Conservation (phyloP, 495 filamentous ascomycete genomes). For the Xylaria acuta region DNA sequence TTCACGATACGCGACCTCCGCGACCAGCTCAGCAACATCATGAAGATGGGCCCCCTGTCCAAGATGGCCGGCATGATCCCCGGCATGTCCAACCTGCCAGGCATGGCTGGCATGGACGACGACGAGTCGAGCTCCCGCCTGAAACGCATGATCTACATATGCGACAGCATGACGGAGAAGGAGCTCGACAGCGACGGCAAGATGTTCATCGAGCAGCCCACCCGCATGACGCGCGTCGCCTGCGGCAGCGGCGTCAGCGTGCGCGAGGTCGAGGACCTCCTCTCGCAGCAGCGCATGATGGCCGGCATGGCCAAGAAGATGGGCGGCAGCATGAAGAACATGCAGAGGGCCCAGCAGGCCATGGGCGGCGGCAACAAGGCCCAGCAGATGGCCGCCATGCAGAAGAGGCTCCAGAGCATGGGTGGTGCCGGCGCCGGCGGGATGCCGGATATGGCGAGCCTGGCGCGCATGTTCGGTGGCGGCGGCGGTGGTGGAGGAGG, state of each 20-base stretch:
- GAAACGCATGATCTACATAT: conserved; percentile 98
- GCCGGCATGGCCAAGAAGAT: conserved; percentile 99
- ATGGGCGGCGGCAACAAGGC: conserved; percentile 86
- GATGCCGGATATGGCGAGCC: conserved; percentile 79
- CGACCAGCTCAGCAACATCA: conserved; percentile 95
- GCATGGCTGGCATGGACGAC: conserved; percentile 91
- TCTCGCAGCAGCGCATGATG: conserved; percentile 99
- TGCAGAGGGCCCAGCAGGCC: conserved; percentile 90
- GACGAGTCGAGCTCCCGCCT: conserved; percentile 92
- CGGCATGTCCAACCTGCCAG: conserved; percentile 78
- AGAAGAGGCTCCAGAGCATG: conserved; percentile 92
- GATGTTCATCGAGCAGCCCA: conserved; percentile 89
- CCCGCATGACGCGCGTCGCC: conserved; percentile 92
- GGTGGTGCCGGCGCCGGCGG: conserved; percentile 68
- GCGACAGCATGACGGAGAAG: conserved; percentile 94
- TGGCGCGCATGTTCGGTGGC: conserved; percentile 86
- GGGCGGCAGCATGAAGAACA: conserved; percentile 94
- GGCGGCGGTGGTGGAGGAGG: conserved; percentile 49
- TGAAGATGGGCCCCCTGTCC: conserved; percentile 98
- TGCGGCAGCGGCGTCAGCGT: conserved; percentile 88
- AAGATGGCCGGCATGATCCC: conserved; percentile 99
- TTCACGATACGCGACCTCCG: conserved; percentile 95
- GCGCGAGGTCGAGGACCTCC: conserved; percentile 94
- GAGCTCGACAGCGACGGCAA: conserved; percentile 96
- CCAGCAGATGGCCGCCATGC: conserved; percentile 97